These are phyloP conservation scores for Pelargonium myrrhifolium DNA, from an alignment of 441 rosid genomes.

Conservation along the genomic window DNA sequence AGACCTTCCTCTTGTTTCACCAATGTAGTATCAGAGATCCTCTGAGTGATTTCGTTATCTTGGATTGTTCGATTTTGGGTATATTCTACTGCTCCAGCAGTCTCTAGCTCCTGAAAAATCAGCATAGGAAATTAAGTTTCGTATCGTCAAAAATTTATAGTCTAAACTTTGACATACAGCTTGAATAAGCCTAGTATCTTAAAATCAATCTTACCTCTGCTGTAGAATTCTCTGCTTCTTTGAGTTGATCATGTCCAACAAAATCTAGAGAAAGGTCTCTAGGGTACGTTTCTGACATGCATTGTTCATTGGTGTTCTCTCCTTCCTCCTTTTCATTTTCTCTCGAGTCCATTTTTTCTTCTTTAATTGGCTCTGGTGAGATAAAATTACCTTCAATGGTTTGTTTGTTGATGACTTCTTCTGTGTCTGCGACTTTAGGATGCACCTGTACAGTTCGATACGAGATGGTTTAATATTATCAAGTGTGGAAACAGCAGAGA, in stretches of 20 bases:
- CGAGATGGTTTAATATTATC: too few relatives aligned
- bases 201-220: slow-evolving; percentile 22
- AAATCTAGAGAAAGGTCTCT: slow-evolving; percentile 16
- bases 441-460: too few relatives aligned
- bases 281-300: slow-evolving; percentile 5
- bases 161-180: not conserved
- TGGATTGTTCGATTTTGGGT: slow-evolving; percentile 9
- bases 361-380: too few relatives aligned
- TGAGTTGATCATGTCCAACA: slow-evolving; percentile 5
- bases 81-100: slow-evolving; percentile 12
- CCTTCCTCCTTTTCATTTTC: slow-evolving; percentile 17
- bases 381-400: too few relatives aligned
- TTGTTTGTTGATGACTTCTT: too few relatives aligned
- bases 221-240: slow-evolving; percentile 7
- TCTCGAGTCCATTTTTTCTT: too few relatives aligned
- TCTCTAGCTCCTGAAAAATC: slow-evolving; percentile 19
- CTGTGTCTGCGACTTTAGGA: too few relatives aligned
- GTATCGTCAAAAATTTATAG: slow-evolving; percentile 8
- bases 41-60: slow-evolving; percentile 14
- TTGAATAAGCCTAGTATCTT: not conserved
- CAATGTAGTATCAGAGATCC: not conserved
- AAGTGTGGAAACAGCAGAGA: too few relatives aligned
- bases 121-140: slow-evolving; percentile 10
- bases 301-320: slow-evolving; percentile 10
- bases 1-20: slow-evolving; percentile 1